Evolutionary conservation across 306 rosid species (phyloP).

Genomic region (Albizia julibrissin): DNA sequence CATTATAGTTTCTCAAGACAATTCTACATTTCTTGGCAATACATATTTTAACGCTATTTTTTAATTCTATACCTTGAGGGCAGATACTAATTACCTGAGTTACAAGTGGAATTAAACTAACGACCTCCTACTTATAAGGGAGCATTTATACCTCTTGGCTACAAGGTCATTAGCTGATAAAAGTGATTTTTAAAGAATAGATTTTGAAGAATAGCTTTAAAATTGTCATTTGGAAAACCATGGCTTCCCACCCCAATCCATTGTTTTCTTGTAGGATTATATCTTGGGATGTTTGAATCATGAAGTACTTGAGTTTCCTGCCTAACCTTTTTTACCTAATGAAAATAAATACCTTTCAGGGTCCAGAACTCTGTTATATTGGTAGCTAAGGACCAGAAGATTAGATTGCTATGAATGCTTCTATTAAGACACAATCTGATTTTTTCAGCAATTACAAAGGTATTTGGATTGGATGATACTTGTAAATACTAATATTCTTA

Average conservation of each 20-base stretch:
- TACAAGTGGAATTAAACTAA: no score
- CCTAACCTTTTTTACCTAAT: background rate
- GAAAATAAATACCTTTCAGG: background rate
- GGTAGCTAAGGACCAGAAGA: background rate
- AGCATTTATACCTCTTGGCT: no score
- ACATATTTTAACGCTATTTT: background rate
- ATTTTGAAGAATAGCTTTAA: no score
- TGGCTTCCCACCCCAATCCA: no score
- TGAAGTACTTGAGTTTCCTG: background rate
- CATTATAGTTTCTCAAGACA: background rate
- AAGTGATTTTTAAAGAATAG: no score
- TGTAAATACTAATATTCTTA: background rate
- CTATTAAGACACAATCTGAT: background rate
- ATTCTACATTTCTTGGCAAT: background rate
- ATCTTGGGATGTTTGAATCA: background rate
- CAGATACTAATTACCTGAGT: no score
- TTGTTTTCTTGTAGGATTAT: background rate
- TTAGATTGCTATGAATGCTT: background rate
- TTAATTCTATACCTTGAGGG: background rate
- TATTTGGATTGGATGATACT: no score
- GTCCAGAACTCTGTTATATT: background rate
- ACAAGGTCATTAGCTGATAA: no score
- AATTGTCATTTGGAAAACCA: no score
- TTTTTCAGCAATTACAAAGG: background rate
- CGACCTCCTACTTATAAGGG: no score